These are phyloP conservation scores for Hymenochaete sp. DNA, from an alignment of 1,284 basidiomycete species.

Conservation along the genomic window DNA sequence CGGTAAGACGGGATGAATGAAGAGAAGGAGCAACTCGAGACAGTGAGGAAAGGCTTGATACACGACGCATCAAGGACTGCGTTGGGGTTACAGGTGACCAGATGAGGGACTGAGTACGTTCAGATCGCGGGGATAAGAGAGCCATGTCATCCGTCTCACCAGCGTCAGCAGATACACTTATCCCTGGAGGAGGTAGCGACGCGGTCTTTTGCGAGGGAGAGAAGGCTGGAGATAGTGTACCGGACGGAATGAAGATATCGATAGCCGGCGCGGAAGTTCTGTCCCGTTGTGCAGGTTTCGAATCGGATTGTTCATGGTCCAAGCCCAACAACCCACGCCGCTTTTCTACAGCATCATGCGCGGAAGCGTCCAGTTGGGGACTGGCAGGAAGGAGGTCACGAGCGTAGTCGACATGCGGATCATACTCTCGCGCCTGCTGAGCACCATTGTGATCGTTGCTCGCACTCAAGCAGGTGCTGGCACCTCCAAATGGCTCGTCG, in stretches of 20 bases:
- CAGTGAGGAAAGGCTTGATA: not conserved
- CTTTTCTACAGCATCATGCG: not conserved
- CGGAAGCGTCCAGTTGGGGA: not conserved
- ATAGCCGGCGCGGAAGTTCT: not conserved
- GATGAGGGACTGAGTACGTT: not conserved
- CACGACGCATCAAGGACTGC: not conserved
- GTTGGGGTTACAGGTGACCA: not conserved
- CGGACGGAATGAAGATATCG: not conserved
- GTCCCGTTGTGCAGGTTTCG: too few species aligned
- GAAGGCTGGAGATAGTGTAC: not conserved
- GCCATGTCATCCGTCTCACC: too few species aligned
- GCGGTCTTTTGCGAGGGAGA: not conserved
- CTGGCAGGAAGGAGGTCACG: not conserved
- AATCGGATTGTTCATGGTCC: not conserved
- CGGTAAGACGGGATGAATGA: not conserved
- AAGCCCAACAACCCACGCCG: not conserved
- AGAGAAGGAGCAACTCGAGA: not conserved
- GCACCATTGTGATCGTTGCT: not conserved
- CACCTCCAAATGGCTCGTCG: too few species aligned
- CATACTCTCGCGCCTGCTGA: not conserved
- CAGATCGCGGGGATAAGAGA: not conserved
- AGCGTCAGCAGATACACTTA: not conserved
- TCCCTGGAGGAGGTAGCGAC: not conserved
- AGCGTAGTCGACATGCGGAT: not conserved
- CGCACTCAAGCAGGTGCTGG: too few species aligned